Conservation (phyloP, 1,139 yeast species). For the Hansenula lynferdii region DNA sequence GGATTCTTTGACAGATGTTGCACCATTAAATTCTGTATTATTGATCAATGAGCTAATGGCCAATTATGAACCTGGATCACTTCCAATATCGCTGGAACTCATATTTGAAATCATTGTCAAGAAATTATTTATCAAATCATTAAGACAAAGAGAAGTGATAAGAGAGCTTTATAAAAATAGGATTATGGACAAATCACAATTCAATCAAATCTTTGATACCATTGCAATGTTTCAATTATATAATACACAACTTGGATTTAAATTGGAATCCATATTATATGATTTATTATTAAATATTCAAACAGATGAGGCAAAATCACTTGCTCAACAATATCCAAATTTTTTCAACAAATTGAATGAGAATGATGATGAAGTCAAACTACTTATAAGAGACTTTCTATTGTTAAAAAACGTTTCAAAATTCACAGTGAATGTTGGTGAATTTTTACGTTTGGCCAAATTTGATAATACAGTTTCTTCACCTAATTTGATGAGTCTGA, state of each 20-base stretch:
- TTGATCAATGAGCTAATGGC: slow-evolving; percentile 4
- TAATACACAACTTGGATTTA: slow-evolving; percentile 1
- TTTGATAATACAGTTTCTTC: background rate
- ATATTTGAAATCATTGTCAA: slow-evolving; percentile 12
- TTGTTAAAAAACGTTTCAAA: slow-evolving; percentile 1
- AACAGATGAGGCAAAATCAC: slow-evolving; percentile 9
- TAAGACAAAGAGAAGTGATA: slow-evolving; percentile 12
- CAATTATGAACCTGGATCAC: slow-evolving; percentile 2
- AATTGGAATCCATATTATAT: slow-evolving; percentile 1
- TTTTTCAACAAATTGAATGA: slow-evolving; percentile 15
- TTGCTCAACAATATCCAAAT: slow-evolving; percentile 14
- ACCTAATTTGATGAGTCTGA: background rate
- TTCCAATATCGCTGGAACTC: slow-evolving; percentile 6
- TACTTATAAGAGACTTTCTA: slow-evolving; percentile 12
- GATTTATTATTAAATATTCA: background rate
- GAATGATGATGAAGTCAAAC: slow-evolving; percentile 4
- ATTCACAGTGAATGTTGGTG: background rate
- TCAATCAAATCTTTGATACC: slow-evolving; percentile 12
- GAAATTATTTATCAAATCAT: slow-evolving; percentile 15
- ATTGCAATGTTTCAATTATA: slow-evolving; percentile 7
- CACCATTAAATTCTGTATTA: slow-evolving; percentile 6
- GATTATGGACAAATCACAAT: slow-evolving; percentile 1
- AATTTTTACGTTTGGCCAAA: background rate
- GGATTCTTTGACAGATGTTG: slow-evolving; percentile 15
- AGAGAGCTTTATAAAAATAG: background rate